phyloP scores from a whole-genome alignment of 768 basidiomycete genomes.

The Coprinopsis marcescibilis region DNA sequence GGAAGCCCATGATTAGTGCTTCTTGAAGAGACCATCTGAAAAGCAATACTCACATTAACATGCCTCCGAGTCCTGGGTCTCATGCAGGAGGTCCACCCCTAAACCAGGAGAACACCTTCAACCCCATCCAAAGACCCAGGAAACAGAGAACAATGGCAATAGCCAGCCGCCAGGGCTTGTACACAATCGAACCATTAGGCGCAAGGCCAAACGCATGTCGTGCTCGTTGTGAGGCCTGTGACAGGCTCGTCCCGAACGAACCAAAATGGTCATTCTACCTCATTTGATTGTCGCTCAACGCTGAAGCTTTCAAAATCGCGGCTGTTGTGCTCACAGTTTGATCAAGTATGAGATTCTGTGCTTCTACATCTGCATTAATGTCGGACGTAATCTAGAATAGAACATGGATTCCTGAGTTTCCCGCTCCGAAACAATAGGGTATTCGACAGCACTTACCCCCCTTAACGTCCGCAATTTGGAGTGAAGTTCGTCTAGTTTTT shows the following conservation, averaged over 20 bases:
- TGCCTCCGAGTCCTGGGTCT: too few species aligned
- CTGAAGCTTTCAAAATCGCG: neutral
- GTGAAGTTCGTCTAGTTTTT: conserved; percentile 76
- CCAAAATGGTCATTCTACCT: conserved; percentile 59
- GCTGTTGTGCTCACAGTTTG: conserved; percentile 49
- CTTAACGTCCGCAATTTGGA: conserved; percentile 78
- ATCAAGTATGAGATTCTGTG: conserved; percentile 75
- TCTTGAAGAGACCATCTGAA: too few species aligned
- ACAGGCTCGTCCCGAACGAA: conserved; percentile 55
- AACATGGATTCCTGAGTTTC: too few species aligned
- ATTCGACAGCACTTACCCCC: conserved; percentile 43
- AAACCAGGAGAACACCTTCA: conserved; percentile 44
- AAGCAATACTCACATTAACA: too few species aligned
- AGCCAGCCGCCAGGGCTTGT: conserved; percentile 67
- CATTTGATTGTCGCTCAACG: neutral
- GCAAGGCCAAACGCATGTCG: conserved; percentile 66
- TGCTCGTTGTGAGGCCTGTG: conserved; percentile 64
- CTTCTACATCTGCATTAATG: conserved; percentile 79
- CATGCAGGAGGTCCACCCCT: neutral
- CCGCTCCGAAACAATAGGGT: neutral
- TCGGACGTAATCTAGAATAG: conserved; percentile 89
- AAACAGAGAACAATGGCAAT: conserved; percentile 51
- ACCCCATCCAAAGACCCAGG: conserved; percentile 50
- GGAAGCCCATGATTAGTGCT: too few species aligned
- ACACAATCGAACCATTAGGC: conserved; percentile 42